These are phyloP conservation scores for Aspergillus transmontanensis DNA, from an alignment of 2,329 filamentous ascomycete genomes.

Conservation along the genomic window DNA sequence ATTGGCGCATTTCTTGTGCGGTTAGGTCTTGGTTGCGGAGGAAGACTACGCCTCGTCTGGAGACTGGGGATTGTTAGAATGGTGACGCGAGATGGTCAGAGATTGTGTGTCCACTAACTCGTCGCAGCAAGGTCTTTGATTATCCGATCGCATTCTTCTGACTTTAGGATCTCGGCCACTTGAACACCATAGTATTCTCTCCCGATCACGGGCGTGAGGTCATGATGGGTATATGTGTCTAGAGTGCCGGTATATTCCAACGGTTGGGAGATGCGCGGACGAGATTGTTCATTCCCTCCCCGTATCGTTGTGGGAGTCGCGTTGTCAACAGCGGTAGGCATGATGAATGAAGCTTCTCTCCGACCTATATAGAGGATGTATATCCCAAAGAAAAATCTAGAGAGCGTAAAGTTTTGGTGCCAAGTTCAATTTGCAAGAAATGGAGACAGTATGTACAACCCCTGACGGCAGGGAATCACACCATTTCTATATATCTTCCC, in stretches of 20 bases:
- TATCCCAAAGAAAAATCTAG: background rate
- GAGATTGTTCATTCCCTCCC: conserved; percentile 27
- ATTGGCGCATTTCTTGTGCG: conserved; percentile 63
- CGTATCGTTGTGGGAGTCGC: conserved; percentile 14
- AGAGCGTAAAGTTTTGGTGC: background rate
- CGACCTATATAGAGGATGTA: background rate
- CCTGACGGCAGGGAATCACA: background rate
- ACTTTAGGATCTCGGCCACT: conserved; percentile 56
- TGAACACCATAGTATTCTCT: conserved; percentile 43
- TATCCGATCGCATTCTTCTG: conserved; percentile 63
- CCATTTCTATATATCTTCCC: background rate
- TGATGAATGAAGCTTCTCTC: conserved; percentile 6
- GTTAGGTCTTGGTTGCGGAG: conserved; percentile 66
- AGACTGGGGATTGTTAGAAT: conserved; percentile 51
- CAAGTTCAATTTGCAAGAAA: background rate
- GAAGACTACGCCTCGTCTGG: conserved; percentile 69
- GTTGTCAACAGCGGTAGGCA: conserved; percentile 20
- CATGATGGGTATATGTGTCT: conserved; percentile 42
- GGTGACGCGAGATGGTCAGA: too few relatives aligned
- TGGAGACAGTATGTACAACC: too few relatives aligned
- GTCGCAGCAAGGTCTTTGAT: conserved; percentile 68
- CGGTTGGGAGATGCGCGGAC: conserved; percentile 30
- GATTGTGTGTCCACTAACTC: conserved; percentile 50
- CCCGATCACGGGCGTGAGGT: conserved; percentile 46
- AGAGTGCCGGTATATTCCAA: conserved; percentile 43